Conservation (phyloP, 2,329 filamentous ascomycete genomes). For the Microcera coccophila region DNA sequence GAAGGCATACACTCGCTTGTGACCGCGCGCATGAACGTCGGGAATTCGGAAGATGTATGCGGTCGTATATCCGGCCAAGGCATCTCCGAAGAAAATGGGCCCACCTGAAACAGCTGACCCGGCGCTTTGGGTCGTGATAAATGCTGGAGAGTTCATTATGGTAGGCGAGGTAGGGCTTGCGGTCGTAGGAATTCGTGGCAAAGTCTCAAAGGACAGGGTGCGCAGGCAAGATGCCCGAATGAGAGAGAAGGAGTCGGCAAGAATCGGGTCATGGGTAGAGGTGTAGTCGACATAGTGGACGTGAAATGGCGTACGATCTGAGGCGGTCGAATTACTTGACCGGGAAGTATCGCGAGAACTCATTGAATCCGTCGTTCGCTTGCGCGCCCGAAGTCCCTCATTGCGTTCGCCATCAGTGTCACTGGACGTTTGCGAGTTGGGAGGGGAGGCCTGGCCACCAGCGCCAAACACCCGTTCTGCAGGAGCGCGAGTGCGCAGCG, state of each 20-base stretch:
- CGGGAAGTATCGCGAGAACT: conserved; percentile 45
- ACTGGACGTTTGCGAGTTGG: conserved; percentile 50
- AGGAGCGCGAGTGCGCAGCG: conserved; percentile 57
- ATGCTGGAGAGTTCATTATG: conserved; percentile 42
- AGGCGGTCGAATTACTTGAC: conserved; percentile 51
- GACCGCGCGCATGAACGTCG: conserved; percentile 62
- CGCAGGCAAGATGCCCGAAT: conserved; percentile 63
- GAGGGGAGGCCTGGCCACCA: conserved; percentile 46
- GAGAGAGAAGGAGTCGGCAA: conserved; percentile 61
- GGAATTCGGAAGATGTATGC: conserved; percentile 68
- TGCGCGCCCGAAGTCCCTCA: conserved; percentile 33
- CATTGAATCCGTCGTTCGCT: conserved; percentile 43
- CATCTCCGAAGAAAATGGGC: conserved; percentile 66
- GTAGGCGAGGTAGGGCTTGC: conserved; percentile 37
- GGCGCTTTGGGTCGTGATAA: conserved; percentile 52
- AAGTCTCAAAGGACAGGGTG: conserved; percentile 62
- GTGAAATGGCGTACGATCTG: conserved; percentile 46
- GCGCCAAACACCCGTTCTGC: conserved; percentile 56
- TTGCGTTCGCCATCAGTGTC: conserved; percentile 52
- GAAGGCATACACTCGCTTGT: conserved; percentile 66
- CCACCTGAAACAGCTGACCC: conserved; percentile 57
- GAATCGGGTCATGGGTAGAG: conserved; percentile 61
- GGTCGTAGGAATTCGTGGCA: conserved; percentile 52
- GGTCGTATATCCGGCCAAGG: conserved; percentile 62
- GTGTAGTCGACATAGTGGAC: conserved; percentile 65